Evolutionary conservation across 495 filamentous ascomycete species (phyloP).

Genomic region (Margaritispora aquatica): DNA sequence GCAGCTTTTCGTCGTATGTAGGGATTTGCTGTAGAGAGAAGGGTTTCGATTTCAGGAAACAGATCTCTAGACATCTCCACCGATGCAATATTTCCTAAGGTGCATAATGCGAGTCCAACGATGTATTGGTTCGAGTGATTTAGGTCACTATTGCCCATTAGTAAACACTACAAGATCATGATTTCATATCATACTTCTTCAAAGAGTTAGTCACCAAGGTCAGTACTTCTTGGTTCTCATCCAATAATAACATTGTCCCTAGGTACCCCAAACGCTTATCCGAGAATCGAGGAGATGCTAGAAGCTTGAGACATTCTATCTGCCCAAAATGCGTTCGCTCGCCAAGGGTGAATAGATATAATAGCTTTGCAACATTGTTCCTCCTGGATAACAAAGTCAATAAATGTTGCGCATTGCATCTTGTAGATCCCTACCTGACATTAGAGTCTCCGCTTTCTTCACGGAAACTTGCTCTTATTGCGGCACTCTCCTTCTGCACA

Average conservation of each 20-base stretch:
- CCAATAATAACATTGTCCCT: slow-evolving; percentile 90
- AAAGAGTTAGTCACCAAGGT: slow-evolving; percentile 96
- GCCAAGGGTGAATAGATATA: slow-evolving; percentile 98
- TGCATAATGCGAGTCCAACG: slow-evolving; percentile 91
- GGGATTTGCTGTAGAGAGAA: slow-evolving; percentile 87
- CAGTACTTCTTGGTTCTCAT: slow-evolving; percentile 97
- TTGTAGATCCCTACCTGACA: slow-evolving; percentile 55
- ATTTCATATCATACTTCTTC: slow-evolving; percentile 65
- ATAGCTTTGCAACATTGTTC: slow-evolving; percentile 97
- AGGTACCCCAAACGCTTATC: slow-evolving; percentile 96
- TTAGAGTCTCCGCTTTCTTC: slow-evolving; percentile 92
- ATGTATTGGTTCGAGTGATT: slow-evolving; percentile 98
- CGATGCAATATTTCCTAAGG: slow-evolving; percentile 94
- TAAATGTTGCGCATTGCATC: neutral
- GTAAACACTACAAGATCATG: neutral
- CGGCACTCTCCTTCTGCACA: slow-evolving; percentile 97
- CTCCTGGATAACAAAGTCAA: slow-evolving; percentile 48
- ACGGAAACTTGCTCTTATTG: slow-evolving; percentile 92
- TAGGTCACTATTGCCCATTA: slow-evolving; percentile 59
- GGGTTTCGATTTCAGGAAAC: slow-evolving; percentile 86
- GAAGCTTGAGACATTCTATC: slow-evolving; percentile 97
- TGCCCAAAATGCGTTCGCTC: slow-evolving; percentile 98
- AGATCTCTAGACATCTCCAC: slow-evolving; percentile 98
- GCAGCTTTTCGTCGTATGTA: slow-evolving; percentile 97
- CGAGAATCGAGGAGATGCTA: slow-evolving; percentile 94